These are phyloP conservation scores for Moesziomyces globuligerus DNA, from an alignment of 1,284 basidiomycete species.

Conservation along the genomic window DNA sequence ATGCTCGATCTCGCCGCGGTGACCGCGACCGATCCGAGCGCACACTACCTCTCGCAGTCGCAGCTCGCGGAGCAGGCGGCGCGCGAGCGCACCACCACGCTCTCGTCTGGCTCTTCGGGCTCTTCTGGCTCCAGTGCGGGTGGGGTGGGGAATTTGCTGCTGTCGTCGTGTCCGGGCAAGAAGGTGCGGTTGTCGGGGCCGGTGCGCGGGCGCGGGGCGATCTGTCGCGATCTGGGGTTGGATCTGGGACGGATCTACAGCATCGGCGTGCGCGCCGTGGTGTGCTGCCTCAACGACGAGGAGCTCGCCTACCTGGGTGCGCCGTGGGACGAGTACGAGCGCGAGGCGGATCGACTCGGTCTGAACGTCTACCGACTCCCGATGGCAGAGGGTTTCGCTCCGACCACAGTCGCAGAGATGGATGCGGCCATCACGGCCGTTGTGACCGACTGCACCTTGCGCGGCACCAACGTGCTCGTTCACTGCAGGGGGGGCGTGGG, in stretches of 20 bases:
- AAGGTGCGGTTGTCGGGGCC: conserved; percentile 88
- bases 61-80: conserved; percentile 28
- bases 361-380: conserved; percentile 82
- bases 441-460: conserved; percentile 79
- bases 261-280: conserved; percentile 80
- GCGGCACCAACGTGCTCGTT: conserved; percentile 79
- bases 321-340: conserved; percentile 81
- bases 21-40: conserved; percentile 25
- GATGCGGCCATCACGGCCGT: conserved; percentile 79
- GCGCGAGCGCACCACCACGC: conserved; percentile 11
- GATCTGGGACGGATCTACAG: conserved; percentile 82
- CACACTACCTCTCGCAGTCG: conserved; percentile 27
- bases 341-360: conserved; percentile 74
- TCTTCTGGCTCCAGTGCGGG: conserved; percentile 10
- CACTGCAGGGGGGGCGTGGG: conserved; percentile 97
- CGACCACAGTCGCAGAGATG: conserved; percentile 81
- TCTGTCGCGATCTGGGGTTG: conserved; percentile 81
- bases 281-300: conserved; percentile 88
- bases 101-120: conserved; percentile 13
- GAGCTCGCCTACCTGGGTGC: conserved; percentile 85
- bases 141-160: conserved; percentile 82
- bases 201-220: conserved; percentile 80
- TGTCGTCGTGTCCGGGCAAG: conserved; percentile 95
- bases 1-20: conserved; percentile 47
- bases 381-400: conserved; percentile 89